phyloP scores from a whole-genome alignment of 2,329 filamentous ascomycete genomes.

The Cyclaneusma minus region DNA sequence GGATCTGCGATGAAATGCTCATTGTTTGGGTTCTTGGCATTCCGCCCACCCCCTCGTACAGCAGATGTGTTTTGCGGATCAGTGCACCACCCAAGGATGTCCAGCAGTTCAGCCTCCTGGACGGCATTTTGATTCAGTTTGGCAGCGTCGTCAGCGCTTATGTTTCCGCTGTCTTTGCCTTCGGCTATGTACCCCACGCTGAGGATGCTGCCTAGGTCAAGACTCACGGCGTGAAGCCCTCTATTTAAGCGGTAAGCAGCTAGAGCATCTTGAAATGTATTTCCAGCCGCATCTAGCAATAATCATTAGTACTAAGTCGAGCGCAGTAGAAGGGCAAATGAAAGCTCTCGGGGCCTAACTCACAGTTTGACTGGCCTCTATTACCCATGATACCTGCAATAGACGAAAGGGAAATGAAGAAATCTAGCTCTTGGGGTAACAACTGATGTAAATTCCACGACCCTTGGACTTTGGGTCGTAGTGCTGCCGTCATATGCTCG shows the following conservation, averaged over 20 bases:
- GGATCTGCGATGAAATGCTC: no score
- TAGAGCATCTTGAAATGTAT: constrained; percentile 22
- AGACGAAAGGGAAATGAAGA: constrained; percentile 26
- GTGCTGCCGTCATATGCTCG: constrained; percentile 20
- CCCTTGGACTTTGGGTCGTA: constrained; percentile 22
- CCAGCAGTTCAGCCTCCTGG: no score
- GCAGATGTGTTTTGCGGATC: no score
- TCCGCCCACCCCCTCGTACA: no score
- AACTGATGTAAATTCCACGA: constrained; percentile 17
- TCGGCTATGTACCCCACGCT: constrained; percentile 32
- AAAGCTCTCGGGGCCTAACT: no score
- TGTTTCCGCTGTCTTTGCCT: no score
- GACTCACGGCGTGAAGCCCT: constrained; percentile 13
- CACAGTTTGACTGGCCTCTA: constrained; percentile 22
- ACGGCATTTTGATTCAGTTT: no score
- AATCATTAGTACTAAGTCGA: no score
- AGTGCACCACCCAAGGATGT: no score
- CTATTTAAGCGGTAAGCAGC: constrained; percentile 14
- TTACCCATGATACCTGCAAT: constrained; percentile 22
- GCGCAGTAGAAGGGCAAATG: no score
- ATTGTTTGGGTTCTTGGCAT: no score
- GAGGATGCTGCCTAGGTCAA: constrained; percentile 19
- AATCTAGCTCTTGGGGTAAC: constrained; percentile 23
- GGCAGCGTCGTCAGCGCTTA: no score
- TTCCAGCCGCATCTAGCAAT: constrained; percentile 23